Percentiles rank a stretch among this genome's conserved stretches.
Evolutionary conservation across 2,329 filamentous ascomycete genomes (phyloP).

Genomic region (Cordyceps fumosorosea): DNA sequence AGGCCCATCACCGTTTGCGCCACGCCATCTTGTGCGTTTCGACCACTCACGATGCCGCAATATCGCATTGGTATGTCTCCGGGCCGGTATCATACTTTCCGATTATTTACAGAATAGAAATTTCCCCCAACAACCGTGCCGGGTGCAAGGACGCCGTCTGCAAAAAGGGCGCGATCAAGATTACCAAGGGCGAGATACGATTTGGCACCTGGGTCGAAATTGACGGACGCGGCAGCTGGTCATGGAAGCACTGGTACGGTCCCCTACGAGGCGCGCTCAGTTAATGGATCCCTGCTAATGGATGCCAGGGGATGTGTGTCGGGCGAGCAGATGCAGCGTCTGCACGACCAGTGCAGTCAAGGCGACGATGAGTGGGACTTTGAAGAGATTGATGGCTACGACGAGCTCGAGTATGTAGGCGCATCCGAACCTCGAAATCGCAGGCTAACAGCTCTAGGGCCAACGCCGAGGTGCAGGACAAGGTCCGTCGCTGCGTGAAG

Average conservation of each 20-base stretch:
- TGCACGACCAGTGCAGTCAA: conserved; percentile 49
- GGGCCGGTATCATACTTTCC: background rate
- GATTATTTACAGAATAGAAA: conserved; percentile 46
- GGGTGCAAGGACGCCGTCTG: conserved; percentile 68
- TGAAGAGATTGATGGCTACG: conserved; percentile 70
- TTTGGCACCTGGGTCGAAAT: conserved; percentile 67
- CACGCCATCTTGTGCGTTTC: background rate
- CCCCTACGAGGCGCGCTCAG: conserved; percentile 10
- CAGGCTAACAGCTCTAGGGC: conserved; percentile 25
- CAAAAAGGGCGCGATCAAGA: conserved; percentile 63
- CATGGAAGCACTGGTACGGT: conserved; percentile 80
- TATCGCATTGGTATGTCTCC: conserved; percentile 41
- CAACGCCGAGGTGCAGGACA: conserved; percentile 59
- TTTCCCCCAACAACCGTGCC: conserved; percentile 64
- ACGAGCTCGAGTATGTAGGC: conserved; percentile 54
- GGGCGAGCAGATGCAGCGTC: conserved; percentile 61
- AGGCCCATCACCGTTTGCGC: background rate
- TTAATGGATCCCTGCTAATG: background rate
- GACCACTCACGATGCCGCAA: conserved; percentile 32
- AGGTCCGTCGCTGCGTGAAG: conserved; percentile 63
- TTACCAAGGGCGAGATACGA: conserved; percentile 71
- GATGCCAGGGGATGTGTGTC: conserved; percentile 78
- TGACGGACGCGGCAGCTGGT: conserved; percentile 55
- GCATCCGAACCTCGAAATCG: background rate
- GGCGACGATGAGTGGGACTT: conserved; percentile 48